A percentile compares a stretch with the other conserved stretches of the same genome.
phyloP scores from a whole-genome alignment of 2,329 filamentous ascomycete species.

The Aureobasidium sp. region DNA sequence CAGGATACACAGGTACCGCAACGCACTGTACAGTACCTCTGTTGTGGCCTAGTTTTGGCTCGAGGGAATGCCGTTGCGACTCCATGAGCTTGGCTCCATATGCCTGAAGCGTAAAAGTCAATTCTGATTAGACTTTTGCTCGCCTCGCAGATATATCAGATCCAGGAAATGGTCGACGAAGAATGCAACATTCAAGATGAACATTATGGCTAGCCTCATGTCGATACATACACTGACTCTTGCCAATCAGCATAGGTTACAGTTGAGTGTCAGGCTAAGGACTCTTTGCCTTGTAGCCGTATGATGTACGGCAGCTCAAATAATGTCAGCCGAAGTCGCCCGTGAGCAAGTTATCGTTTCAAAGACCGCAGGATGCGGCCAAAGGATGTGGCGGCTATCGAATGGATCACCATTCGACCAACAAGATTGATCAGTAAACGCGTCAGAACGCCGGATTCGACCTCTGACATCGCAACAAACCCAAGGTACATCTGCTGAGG shows the following conservation, averaged over 20 bases:
- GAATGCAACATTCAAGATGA: neutral
- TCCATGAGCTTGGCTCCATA: neutral
- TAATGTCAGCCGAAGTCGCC: neutral
- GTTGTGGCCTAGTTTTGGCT: neutral
- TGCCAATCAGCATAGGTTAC: neutral
- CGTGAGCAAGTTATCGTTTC: constrained; percentile 1
- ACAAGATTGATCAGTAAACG: neutral
- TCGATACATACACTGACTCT: neutral
- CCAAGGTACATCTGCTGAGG: neutral
- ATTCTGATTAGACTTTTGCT: neutral
- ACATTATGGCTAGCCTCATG: neutral
- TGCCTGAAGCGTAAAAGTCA: neutral
- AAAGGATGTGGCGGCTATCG: too few species aligned
- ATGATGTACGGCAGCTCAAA: neutral
- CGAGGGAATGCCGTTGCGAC: constrained; percentile 3
- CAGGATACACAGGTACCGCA: neutral
- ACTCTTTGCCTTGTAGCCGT: neutral
- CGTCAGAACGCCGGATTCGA: neutral
- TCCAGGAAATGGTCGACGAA: neutral
- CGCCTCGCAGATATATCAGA: neutral
- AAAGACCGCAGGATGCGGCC: neutral
- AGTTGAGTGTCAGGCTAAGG: neutral
- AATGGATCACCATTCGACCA: neutral
- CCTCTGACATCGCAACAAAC: neutral
- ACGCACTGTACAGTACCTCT: neutral